A percentile compares a stretch with the other conserved stretches of the same genome.
Conservation (phyloP, 2,329 filamentous ascomycete species). For the Aspergillus latus region DNA sequence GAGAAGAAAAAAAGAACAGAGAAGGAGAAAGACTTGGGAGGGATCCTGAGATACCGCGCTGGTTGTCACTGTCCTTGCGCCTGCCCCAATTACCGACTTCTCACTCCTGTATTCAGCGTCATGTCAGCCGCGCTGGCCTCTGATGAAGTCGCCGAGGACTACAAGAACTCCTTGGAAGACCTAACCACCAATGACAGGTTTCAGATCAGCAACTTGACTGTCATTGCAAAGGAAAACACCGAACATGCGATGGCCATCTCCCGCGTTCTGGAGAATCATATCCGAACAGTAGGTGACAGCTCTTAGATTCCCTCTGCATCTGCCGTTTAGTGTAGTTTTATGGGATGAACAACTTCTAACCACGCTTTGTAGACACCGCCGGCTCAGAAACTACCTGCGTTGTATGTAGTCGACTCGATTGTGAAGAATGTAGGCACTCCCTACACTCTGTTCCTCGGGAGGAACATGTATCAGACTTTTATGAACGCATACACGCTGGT, state of each 20-base stretch:
- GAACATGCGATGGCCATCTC: conserved; percentile 94
- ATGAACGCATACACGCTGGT: conserved; percentile 96
- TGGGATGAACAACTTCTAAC: conserved; percentile 34
- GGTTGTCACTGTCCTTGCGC: neutral
- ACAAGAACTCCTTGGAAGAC: conserved; percentile 88
- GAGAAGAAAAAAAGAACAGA: conserved; percentile 18
- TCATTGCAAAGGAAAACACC: conserved; percentile 96
- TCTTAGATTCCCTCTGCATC: conserved; percentile 14
- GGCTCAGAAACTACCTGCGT: conserved; percentile 85
- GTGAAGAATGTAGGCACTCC: conserved; percentile 98
- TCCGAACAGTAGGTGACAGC: conserved; percentile 77
- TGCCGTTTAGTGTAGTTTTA: conserved; percentile 21
- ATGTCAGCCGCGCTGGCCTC: conserved; percentile 64
- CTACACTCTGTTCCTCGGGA: conserved; percentile 91
- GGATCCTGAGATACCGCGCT: neutral
- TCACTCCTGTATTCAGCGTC: conserved; percentile 41
- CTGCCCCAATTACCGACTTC: conserved; percentile 1
- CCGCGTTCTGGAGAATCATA: conserved; percentile 85
- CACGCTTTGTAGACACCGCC: conserved; percentile 69
- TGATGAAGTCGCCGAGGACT: conserved; percentile 91
- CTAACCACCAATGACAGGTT: conserved; percentile 86
- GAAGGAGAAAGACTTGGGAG: conserved; percentile 7
- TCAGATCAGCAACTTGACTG: conserved; percentile 95
- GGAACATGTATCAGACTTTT: conserved; percentile 88
- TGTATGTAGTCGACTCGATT: conserved; percentile 97